Percentiles rank a stretch among this genome's conserved stretches.
Evolutionary conservation across 176 grass and related monocot species (phyloP).

Genomic region (Chrysopogon serrulatus): DNA sequence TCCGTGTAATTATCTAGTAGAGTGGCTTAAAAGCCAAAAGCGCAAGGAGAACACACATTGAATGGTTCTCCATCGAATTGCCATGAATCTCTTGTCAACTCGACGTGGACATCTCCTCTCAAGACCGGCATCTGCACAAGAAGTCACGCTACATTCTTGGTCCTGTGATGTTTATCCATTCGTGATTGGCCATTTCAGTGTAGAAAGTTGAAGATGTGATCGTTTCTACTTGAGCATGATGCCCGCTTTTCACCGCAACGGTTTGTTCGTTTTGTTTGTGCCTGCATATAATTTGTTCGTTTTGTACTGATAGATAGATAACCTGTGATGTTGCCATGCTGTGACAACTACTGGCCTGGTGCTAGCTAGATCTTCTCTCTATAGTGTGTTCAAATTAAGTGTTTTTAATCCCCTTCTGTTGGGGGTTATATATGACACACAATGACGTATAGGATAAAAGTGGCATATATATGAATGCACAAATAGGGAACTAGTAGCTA

Average conservation of each 20-base stretch:
- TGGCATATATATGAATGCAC: no score
- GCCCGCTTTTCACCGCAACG: background rate
- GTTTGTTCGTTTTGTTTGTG: background rate
- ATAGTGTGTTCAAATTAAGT: no score
- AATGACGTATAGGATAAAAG: no score
- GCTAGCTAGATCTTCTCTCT: background rate
- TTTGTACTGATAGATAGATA: background rate
- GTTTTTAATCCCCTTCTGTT: no score
- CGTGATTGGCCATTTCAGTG: background rate
- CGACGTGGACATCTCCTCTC: background rate
- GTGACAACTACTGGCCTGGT: background rate
- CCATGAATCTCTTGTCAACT: background rate
- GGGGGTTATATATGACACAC: no score
- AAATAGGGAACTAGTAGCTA: no score
- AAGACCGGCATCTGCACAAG: background rate
- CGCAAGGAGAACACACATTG: background rate
- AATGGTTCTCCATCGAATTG: constrained; percentile 10
- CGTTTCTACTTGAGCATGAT: background rate
- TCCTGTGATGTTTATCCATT: constrained; percentile 18
- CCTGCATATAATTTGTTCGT: background rate
- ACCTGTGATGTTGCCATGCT: background rate
- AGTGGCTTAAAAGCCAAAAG: background rate
- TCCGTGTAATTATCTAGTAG: background rate
- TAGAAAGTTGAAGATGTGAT: background rate
- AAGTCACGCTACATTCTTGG: background rate